Evolutionary conservation across 2,329 filamentous ascomycete genomes (phyloP).

Genomic region (Arthroderma sp.): DNA sequence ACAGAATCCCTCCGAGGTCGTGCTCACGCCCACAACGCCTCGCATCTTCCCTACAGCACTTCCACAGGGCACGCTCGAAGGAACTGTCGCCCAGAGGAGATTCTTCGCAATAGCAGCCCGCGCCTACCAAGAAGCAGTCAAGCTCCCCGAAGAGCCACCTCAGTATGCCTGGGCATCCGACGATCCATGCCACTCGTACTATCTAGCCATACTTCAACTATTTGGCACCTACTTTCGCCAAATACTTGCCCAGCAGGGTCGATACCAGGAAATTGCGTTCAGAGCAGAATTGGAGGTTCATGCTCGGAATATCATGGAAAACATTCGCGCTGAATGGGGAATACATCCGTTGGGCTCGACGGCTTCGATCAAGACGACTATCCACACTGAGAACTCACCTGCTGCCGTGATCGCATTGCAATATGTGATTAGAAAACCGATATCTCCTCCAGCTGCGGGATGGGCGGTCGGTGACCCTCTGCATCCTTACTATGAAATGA

Average conservation of each 20-base stretch:
- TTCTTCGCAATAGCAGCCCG: constrained; percentile 11
- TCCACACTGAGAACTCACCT: constrained; percentile 5
- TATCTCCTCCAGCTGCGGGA: constrained; percentile 7
- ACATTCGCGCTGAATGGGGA: constrained; percentile 11
- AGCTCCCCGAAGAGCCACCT: constrained; percentile 9
- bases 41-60: too few species aligned
- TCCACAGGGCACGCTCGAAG: too few species aligned
- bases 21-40: too few species aligned
- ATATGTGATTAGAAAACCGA: constrained; percentile 4
- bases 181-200: constrained; percentile 8
- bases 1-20: too few species aligned
- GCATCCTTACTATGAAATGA: constrained; percentile 11
- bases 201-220: constrained; percentile 7
- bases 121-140: constrained; percentile 11
- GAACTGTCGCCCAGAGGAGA: neutral
- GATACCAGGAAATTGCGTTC: constrained; percentile 3
- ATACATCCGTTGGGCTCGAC: constrained; percentile 7
- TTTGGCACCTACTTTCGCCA: constrained; percentile 8
- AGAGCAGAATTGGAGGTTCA: constrained; percentile 10
- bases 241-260: constrained; percentile 1
- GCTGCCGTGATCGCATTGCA: constrained; percentile 7
- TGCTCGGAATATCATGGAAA: constrained; percentile 10
- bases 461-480: constrained; percentile 8
- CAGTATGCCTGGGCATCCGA: constrained; percentile 9
- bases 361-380: constrained; percentile 7